These are phyloP conservation scores for Pseudohyphozyma bogoriensis DNA, from an alignment of 768 basidiomycete genomes.

Conservation along the genomic window DNA sequence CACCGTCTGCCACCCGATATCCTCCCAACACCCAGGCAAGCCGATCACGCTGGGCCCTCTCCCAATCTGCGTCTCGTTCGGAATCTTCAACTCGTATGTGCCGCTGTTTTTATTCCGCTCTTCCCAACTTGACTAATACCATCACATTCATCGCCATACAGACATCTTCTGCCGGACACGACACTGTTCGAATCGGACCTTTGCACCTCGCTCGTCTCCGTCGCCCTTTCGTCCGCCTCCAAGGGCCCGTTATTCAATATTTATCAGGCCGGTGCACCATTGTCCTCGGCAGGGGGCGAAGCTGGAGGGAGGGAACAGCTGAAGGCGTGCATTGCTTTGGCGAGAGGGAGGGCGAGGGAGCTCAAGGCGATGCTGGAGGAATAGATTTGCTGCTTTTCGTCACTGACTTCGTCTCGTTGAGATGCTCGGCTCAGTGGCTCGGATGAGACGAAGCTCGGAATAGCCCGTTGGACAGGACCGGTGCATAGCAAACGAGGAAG, in stretches of 20 bases:
- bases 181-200: constrained; percentile 84
- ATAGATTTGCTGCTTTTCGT: no score
- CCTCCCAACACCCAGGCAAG: constrained; percentile 39
- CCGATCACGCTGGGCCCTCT: constrained; percentile 46
- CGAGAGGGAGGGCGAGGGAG: constrained; percentile 27
- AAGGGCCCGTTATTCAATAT: constrained; percentile 47
- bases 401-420: no score
- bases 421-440: no score
- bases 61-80: constrained; percentile 52
- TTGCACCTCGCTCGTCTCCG: constrained; percentile 58
- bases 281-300: constrained; percentile 3
- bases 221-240: constrained; percentile 45
- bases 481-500: no score
- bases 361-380: constrained; percentile 8
- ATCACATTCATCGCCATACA: constrained; percentile 4
- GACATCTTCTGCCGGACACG: constrained; percentile 65
- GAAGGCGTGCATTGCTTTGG: constrained; percentile 31
- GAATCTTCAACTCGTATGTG: constrained; percentile 68
- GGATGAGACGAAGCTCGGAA: no score
- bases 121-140: neutral
- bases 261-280: constrained; percentile 32
- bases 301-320: constrained; percentile 35
- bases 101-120: neutral
- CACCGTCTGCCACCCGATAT: constrained; percentile 14
- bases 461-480: no score